Evolutionary conservation across 164 flowering plant genomes (phyloP).

Genomic region (Protea cynaroides): DNA sequence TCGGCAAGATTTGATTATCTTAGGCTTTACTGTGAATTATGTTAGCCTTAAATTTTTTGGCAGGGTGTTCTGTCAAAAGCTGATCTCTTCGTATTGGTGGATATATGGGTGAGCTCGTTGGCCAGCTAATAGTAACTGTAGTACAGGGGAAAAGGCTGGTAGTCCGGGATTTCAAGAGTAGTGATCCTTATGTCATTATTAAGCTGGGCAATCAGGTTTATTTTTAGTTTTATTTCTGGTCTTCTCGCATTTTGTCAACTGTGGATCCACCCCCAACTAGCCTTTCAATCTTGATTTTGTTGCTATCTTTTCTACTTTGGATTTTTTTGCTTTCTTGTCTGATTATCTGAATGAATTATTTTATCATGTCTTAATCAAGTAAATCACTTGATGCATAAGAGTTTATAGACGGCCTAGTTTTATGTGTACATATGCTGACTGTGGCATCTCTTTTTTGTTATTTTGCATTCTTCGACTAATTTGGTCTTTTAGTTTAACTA

Average conservation of each 20-base stretch:
- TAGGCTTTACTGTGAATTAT: background rate
- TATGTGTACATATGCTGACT: too few relatives aligned
- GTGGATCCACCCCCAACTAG: background rate
- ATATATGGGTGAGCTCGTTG: conserved; percentile 43
- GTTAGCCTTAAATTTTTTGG: background rate
- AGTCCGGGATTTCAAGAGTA: conserved; percentile 70
- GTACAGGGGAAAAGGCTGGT: conserved; percentile 58
- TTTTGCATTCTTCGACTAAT: too few relatives aligned
- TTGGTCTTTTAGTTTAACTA: too few relatives aligned
- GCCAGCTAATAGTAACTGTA: conserved; percentile 53
- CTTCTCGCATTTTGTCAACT: background rate
- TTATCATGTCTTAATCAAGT: too few relatives aligned
- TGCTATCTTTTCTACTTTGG: too few relatives aligned
- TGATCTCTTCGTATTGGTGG: background rate
- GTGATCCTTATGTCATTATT: conserved; percentile 80
- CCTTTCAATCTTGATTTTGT: background rate
- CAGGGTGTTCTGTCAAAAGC: background rate
- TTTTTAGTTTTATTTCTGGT: background rate
- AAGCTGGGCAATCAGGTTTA: conserved; percentile 73
- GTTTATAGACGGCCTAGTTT: too few relatives aligned
- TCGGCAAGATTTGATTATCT: background rate
- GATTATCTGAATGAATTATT: too few relatives aligned
- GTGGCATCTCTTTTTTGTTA: too few relatives aligned
- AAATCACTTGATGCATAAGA: too few relatives aligned
- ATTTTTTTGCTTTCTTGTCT: too few relatives aligned